Evolutionary conservation across 2,329 filamentous ascomycete species (phyloP).

Genomic region (Mycosphaerelloides madeirae): DNA sequence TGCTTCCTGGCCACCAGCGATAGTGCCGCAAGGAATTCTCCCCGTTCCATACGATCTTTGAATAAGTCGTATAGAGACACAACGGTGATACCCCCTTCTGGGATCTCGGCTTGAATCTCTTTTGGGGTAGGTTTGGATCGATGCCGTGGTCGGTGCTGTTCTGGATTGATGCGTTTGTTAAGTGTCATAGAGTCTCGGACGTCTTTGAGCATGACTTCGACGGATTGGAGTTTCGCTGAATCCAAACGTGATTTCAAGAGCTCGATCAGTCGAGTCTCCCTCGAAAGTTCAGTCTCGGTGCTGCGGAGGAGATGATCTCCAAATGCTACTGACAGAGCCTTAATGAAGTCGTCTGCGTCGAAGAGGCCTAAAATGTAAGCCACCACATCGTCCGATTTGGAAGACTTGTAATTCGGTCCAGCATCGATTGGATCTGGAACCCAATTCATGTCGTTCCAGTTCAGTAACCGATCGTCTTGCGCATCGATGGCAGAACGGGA

Average conservation of each 20-base stretch:
- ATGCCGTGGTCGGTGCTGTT: conserved; percentile 16
- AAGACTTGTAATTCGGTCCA: conserved; percentile 80
- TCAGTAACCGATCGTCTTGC: conserved; percentile 57
- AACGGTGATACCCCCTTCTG: conserved; percentile 33
- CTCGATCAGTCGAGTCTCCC: conserved; percentile 77
- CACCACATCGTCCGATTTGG: conserved; percentile 84
- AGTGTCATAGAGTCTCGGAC: conserved; percentile 74
- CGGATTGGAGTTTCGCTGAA: conserved; percentile 78
- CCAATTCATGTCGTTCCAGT: conserved; percentile 93
- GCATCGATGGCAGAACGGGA: conserved; percentile 54
- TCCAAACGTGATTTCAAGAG: conserved; percentile 86
- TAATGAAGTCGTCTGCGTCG: conserved; percentile 90
- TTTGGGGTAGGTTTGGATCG: conserved; percentile 22
- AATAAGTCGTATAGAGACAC: conserved; percentile 29
- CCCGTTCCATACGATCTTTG: conserved; percentile 23
- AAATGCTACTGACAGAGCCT: conserved; percentile 86
- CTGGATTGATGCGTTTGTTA: conserved; percentile 36
- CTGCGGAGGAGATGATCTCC: conserved; percentile 69
- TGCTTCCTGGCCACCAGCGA: conserved; percentile 26
- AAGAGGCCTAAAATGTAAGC: conserved; percentile 84
- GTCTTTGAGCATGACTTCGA: conserved; percentile 96
- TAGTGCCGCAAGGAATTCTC: conserved; percentile 24
- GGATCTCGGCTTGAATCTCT: conserved; percentile 32
- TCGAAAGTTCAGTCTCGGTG: conserved; percentile 62
- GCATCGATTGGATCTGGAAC: conserved; percentile 89